These are phyloP conservation scores for Saccharomycopsis sp. DNA, from an alignment of 805 yeast species.

Conservation along the genomic window DNA sequence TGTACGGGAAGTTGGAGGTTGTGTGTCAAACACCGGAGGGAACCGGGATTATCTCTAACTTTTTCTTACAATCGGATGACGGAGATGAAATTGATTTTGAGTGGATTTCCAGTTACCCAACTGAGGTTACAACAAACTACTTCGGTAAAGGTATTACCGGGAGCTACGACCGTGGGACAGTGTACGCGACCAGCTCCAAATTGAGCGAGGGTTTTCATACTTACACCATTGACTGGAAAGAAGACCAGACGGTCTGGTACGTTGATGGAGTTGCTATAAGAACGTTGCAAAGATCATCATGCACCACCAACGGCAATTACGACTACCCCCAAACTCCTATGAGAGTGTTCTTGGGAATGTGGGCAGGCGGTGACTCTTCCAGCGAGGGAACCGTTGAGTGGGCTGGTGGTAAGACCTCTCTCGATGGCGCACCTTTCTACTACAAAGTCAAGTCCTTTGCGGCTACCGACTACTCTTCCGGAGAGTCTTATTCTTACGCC, in stretches of 20 bases:
- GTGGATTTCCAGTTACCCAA: conserved; percentile 74
- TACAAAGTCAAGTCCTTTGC: conserved; percentile 55
- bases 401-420: conserved; percentile 76
- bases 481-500: conserved; percentile 50
- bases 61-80: conserved; percentile 67
- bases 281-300: conserved; percentile 34
- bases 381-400: conserved; percentile 70
- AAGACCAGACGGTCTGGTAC: conserved; percentile 58
- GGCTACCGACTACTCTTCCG: conserved; percentile 66
- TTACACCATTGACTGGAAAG: conserved; percentile 81
- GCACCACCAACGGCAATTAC: conserved; percentile 39
- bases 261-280: conserved; percentile 66
- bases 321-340: conserved; percentile 91
- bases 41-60: conserved; percentile 57
- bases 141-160: conserved; percentile 77
- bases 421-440: conserved; percentile 57
- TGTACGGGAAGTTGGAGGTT: conserved; percentile 66
- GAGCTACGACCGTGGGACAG: conserved; percentile 68
- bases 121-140: conserved; percentile 70
- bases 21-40: conserved; percentile 53
- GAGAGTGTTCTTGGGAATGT: conserved; percentile 58
- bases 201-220: conserved; percentile 45
- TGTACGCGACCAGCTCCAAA: conserved; percentile 48
- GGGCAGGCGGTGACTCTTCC: conserved; percentile 77
- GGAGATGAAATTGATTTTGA: conserved; percentile 87